Evolutionary conservation across 2,329 filamentous ascomycete genomes (phyloP).

Genomic region (Magnaporthales sp.): DNA sequence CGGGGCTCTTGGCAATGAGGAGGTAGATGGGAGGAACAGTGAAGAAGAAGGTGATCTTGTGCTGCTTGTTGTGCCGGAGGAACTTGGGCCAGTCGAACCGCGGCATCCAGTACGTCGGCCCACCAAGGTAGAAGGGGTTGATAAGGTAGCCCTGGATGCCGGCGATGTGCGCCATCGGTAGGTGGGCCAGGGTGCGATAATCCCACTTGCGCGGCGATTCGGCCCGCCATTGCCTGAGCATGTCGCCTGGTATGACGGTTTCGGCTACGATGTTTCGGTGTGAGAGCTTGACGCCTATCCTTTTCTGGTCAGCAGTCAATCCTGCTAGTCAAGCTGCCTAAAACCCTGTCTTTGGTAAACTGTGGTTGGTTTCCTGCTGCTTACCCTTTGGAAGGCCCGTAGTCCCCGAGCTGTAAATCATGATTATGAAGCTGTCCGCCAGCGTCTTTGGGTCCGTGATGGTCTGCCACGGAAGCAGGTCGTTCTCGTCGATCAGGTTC

Average conservation of each 20-base stretch:
- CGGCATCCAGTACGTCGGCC: constrained; percentile 52
- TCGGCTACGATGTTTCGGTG: constrained; percentile 34
- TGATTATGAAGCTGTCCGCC: constrained; percentile 23
- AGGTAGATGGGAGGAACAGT: constrained; percentile 54
- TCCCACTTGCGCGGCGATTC: constrained; percentile 16
- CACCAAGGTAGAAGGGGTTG: constrained; percentile 27
- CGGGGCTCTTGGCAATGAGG: constrained; percentile 45
- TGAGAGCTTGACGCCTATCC: constrained; percentile 26
- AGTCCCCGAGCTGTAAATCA: constrained; percentile 40
- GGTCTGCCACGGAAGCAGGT: constrained; percentile 39
- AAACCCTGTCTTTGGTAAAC: background rate
- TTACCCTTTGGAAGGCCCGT: constrained; percentile 37
- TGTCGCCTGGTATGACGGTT: constrained; percentile 19
- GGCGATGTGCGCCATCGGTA: constrained; percentile 37
- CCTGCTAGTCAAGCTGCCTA: too few relatives aligned
- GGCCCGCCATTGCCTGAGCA: constrained; percentile 20
- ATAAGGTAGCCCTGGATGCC: constrained; percentile 35
- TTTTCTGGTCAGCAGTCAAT: background rate
- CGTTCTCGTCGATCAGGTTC: constrained; percentile 15
- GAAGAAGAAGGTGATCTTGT: constrained; percentile 45
- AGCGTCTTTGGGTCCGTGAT: constrained; percentile 41
- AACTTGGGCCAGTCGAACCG: constrained; percentile 49
- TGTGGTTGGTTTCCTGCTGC: background rate
- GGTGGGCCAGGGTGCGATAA: constrained; percentile 29
- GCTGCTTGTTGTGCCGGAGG: constrained; percentile 39